Base-by-base conservation (phyloP, 179 eudicot species). In the Beta corolliflora region DNA sequence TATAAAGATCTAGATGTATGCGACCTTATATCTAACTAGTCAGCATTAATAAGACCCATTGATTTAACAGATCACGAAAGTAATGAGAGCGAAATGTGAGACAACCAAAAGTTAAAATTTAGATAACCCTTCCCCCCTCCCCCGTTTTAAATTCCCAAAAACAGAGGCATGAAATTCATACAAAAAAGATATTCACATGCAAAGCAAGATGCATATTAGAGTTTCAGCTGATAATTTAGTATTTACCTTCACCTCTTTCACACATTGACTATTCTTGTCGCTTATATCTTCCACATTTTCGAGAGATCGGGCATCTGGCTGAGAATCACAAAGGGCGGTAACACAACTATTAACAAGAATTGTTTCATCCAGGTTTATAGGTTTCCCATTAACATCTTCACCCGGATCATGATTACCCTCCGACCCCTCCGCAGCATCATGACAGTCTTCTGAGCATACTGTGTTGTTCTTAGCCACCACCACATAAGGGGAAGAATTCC, bases 171-270 rank as follows among this genome's bases (percentile, higher is more conserved):
- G 8, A 19, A 66, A 3, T 68, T 13, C 1, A 14, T 16, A 68
- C 46, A 48, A 41, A 68, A 67, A 18, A 36, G 50, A 5, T 66
- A 14, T 55, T 66, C 19, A 31, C 46, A 66, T 5, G 54, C 45
- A 79, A 36, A 29, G 59, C 31, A 48, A 72, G 63, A 66, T 48
- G 80, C 54, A 77, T 29, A 46, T 46, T 36, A 12, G 70, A 82
- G 31, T 25, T 8, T 80, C 53, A 77, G 71, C 64, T 64, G 29
- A n/a, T 55, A 52, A 71, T 54, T 56, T n/a, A 55, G 64, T 21
- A 78, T n/a, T 75, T 44, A 86, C 84, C 85, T 75, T 81, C 36
- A 21, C 69, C 55, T 82, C 80, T 58, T 81, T 74, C 55, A 59
- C 69, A 75, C 75, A 54, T 50, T 13, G 63, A 72, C n/a, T 70